Percentiles rank a stretch among this genome's conserved stretches.
These are phyloP conservation scores for Talaromyces trachyspermus DNA, from an alignment of 495 filamentous ascomycete species.

Conservation along the genomic window DNA sequence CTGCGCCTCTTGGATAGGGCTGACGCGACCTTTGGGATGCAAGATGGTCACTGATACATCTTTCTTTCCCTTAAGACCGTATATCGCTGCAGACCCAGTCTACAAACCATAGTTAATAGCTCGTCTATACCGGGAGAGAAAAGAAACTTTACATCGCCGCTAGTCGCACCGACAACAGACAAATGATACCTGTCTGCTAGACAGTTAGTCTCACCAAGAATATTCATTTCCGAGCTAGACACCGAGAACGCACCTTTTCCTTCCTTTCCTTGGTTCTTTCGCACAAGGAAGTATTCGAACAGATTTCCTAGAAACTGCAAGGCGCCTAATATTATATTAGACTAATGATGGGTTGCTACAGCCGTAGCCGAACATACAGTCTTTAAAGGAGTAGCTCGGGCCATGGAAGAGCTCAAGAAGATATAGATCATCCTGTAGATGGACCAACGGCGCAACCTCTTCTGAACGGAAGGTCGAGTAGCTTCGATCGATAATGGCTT, in stretches of 20 bases:
- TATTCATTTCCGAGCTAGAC: background rate
- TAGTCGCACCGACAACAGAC: constrained; percentile 86
- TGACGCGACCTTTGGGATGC: constrained; percentile 75
- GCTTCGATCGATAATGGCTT: constrained; percentile 66
- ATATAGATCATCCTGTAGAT: constrained; percentile 59
- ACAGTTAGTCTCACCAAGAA: constrained; percentile 4
- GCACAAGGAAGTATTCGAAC: constrained; percentile 89
- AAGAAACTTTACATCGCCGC: constrained; percentile 54
- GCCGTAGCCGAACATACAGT: constrained; percentile 22
- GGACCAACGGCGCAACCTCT: constrained; percentile 65
- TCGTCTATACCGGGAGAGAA: background rate
- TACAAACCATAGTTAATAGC: background rate
- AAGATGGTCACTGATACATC: constrained; percentile 90
- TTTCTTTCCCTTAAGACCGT: constrained; percentile 94
- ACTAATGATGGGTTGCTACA: constrained; percentile 1
- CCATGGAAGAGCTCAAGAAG: constrained; percentile 95
- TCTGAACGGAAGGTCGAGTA: constrained; percentile 80
- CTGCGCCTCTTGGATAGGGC: constrained; percentile 84
- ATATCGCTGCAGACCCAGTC: constrained; percentile 91
- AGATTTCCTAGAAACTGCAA: constrained; percentile 89
- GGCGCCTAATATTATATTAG: constrained; percentile 45
- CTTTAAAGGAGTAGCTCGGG: constrained; percentile 94
- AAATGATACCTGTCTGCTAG: constrained; percentile 67
- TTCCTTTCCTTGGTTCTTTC: constrained; percentile 70
- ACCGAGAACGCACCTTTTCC: constrained; percentile 28